Percentiles rank a stretch among this genome's conserved stretches.
phyloP scores from a whole-genome alignment of 345 rosid species.

The Nasturtium officinale region DNA sequence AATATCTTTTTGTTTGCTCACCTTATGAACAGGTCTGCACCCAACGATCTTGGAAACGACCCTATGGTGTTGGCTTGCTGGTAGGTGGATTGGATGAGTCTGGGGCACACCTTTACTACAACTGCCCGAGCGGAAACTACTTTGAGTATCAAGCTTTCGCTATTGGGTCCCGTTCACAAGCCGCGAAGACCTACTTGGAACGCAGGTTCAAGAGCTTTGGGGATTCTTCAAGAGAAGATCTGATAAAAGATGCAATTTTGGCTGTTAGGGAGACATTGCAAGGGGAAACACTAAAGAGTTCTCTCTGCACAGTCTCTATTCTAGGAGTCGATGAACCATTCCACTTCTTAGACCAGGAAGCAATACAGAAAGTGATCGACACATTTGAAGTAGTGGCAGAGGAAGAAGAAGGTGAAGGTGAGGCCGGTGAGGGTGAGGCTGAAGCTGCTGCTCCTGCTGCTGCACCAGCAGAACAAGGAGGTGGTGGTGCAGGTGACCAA shows the following conservation, averaged over 20 bases:
- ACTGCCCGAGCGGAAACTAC: constrained; percentile 99
- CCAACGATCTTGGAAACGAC: constrained; percentile 98
- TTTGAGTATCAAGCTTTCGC: constrained; percentile 98
- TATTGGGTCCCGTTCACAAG: constrained; percentile 97
- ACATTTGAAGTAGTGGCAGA: constrained; percentile 73
- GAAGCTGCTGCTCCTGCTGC: constrained; percentile 44
- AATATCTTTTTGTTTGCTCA: constrained; percentile 16
- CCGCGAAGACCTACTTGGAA: constrained; percentile 96
- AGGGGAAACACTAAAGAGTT: constrained; percentile 89
- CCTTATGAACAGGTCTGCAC: constrained; percentile 79
- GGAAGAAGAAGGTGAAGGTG: constrained; percentile 58
- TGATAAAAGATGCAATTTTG: constrained; percentile 86
- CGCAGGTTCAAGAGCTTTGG: constrained; percentile 75
- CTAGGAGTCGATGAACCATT: constrained; percentile 85
- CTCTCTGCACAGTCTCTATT: constrained; percentile 84
- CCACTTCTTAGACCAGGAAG: constrained; percentile 83
- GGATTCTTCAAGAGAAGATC: constrained; percentile 80
- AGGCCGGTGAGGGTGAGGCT: constrained; percentile 48
- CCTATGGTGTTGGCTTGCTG: constrained; percentile 92
- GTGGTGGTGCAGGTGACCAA: constrained; percentile 47
- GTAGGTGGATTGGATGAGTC: constrained; percentile 94
- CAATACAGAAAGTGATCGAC: constrained; percentile 79
- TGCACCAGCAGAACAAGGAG: constrained; percentile 48
- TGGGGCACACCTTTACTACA: constrained; percentile 96
- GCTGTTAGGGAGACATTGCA: constrained; percentile 94